Evolutionary conservation across 192 early-diverging fungal genomes (phyloP).

Genomic region (Mortierella claussenii): DNA sequence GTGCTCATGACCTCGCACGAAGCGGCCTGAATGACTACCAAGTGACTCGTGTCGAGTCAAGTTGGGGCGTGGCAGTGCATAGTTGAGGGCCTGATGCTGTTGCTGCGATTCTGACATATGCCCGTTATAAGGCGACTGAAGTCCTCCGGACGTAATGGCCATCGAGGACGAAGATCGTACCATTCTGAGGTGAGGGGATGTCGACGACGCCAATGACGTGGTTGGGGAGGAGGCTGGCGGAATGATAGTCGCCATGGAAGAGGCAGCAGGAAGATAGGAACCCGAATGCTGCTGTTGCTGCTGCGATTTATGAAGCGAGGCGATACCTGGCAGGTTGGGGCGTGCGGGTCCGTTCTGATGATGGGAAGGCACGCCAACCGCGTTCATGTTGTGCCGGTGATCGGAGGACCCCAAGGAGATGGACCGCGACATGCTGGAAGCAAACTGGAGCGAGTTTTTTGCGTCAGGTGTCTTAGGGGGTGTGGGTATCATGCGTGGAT

Average conservation of each 20-base stretch:
- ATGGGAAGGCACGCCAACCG: slow-evolving; percentile 7
- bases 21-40: slow-evolving; percentile 5
- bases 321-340: slow-evolving; percentile 37
- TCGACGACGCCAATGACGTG: slow-evolving; percentile 8
- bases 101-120: neutral
- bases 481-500: slow-evolving; percentile 38
- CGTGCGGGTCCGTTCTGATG: slow-evolving; percentile 23
- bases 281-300: slow-evolving; percentile 3
- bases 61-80: slow-evolving; percentile 20
- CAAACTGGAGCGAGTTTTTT: slow-evolving; percentile 30
- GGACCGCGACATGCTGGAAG: slow-evolving; percentile 43
- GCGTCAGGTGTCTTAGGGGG: slow-evolving; percentile 50
- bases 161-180: slow-evolving; percentile 22
- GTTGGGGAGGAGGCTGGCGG: slow-evolving; percentile 21
- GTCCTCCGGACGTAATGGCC: slow-evolving; percentile 1
- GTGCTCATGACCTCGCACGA: slow-evolving; percentile 36
- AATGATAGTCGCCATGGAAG: slow-evolving; percentile 19
- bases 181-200: slow-evolving; percentile 9
- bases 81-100: slow-evolving; percentile 21
- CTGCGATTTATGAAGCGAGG: slow-evolving; percentile 27
- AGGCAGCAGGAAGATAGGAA: slow-evolving; percentile 1
- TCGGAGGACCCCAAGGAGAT: slow-evolving; percentile 39
- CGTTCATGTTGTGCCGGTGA: neutral
- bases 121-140: slow-evolving; percentile 7
- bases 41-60: slow-evolving; percentile 10